Base-by-base conservation (phyloP, 163 green algal species). In the Chloromonas sp. region DNA sequence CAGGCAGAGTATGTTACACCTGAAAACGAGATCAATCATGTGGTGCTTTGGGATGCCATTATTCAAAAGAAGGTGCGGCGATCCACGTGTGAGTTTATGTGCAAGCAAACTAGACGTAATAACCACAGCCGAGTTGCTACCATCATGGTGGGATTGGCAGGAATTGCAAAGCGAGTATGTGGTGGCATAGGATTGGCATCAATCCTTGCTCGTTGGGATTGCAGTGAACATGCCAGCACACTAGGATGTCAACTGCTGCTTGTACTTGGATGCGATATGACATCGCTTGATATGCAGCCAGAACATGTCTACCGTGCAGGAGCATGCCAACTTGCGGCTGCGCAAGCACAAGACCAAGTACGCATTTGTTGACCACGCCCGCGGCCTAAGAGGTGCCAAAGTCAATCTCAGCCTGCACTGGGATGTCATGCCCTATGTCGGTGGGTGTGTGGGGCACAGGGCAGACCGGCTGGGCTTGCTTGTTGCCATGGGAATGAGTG, bases 321-420 rank as follows among this genome's bases (percentile, higher is more conserved):
- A 93, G n/a, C 84, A 93, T 3, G 94, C 93, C 0, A 1, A 87
- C 3, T 81, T 97, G 5, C 83, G 74, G n/a, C 76, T 94, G 11
- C 86, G 84, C n/a, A 85, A 88, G 59, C 85, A 97, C 78, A 90
- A 91, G 66, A 92, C 93, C 59, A 94, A 97, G 87, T 98, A 97
- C 85, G 86, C 91, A 0, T 95, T 97, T 61, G 91, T 95, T 13
- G 94, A 97, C 84, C 86, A 94, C n/a, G 94, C 90, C 1, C 85
- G 85, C 14, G 86, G 87, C 66, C 85, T 98, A 84, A 83, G 93
- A 14, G 92, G 89, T 0, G 81, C 82, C 0, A n/a, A 87, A 0
- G 87, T 98, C 81, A 98, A 98, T 86, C 78, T 98, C 0, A 98
- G 92, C 0, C 85, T 98, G 1, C 88, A 90, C 59, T 98, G 95